Evolutionary conservation across 306 rosid species (phyloP), one percentile per base, ranked within the genome.

Genomic region (Trifolium repens): DNA sequence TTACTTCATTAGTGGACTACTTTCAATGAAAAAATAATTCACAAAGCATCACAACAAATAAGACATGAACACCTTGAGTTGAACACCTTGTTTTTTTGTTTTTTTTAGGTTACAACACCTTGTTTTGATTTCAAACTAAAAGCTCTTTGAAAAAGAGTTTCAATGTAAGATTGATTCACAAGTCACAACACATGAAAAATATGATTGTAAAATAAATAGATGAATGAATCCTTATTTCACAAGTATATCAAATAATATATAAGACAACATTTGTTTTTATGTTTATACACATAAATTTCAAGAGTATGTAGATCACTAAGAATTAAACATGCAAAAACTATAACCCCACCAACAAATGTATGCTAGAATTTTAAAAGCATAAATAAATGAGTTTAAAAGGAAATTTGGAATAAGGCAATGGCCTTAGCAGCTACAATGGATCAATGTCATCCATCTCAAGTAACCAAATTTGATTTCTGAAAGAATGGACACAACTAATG

Each of bases 401-500:
- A 71, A 75, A 70, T 61, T 64, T 65, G 27, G 14, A 79, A 71
- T 42, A 39, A 19, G 22, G 14, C 72, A 71, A 78, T 27, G 72
- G 62, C 16, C 42, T 26, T 58, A 13, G 35, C 64, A 26, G 16
- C 37, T 58, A 58, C 64, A 26, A 26, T 58, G 37, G 17, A 8
- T 12, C 39, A 58, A 26, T 58, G 64, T 12, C 39, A 58, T 58
- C 37, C 64, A 58, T 26, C 16, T 58, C 37, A 64, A 16, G 14
- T 19, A 71, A 40, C 34, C 71, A 58, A 71, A 27, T 24, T 71
- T 39, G 26, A 67, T 73, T 71, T 59, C 66, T 43, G 79, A 77
- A 81, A 82, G 72, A 80, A 87, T 73, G 53, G 60, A 78, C 84
- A 80, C 75, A 79, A 55, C 30, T 71, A 81, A 68, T 47, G 81